These are phyloP conservation scores for Areca catechu DNA, from an alignment of 176 grass and related monocot genomes.

Conservation along the genomic window DNA sequence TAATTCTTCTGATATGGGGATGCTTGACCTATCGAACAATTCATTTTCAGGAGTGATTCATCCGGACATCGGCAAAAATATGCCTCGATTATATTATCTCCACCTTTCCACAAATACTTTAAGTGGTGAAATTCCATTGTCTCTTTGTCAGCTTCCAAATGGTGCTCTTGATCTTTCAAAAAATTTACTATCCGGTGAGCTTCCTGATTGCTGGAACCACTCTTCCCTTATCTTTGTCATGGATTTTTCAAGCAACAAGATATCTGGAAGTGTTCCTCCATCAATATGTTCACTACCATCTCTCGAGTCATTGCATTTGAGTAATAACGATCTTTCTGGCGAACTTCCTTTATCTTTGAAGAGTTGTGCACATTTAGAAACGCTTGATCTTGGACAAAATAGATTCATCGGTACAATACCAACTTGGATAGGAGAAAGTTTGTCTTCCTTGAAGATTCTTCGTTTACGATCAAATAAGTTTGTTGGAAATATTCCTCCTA, in stretches of 20 bases:
- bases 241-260: conserved; percentile 4
- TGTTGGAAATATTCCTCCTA: conserved; percentile 10
- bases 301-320: too few species aligned
- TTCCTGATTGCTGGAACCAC: conserved; percentile 1
- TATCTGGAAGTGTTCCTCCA: not conserved
- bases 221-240: not conserved
- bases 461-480: conserved; percentile 19
- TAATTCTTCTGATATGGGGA: too few species aligned
- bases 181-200: not conserved
- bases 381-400: conserved; percentile 14
- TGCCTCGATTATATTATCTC: too few species aligned
- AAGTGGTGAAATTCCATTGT: too few species aligned
- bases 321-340: not conserved
- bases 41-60: too few species aligned
- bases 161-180: not conserved
- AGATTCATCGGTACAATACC: conserved; percentile 4
- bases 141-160: not conserved
- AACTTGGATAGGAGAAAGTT: conserved; percentile 4
- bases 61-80: too few species aligned
- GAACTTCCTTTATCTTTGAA: not conserved
- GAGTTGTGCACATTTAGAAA: not conserved
- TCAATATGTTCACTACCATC: too few species aligned
- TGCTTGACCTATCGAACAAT: too few species aligned
- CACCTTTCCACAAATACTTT: too few species aligned
- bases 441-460: not conserved